Evolutionary conservation across 225 moss, liverwort and hornwort genomes (phyloP).

Genomic region (Rhytidiadelphus loreus): DNA sequence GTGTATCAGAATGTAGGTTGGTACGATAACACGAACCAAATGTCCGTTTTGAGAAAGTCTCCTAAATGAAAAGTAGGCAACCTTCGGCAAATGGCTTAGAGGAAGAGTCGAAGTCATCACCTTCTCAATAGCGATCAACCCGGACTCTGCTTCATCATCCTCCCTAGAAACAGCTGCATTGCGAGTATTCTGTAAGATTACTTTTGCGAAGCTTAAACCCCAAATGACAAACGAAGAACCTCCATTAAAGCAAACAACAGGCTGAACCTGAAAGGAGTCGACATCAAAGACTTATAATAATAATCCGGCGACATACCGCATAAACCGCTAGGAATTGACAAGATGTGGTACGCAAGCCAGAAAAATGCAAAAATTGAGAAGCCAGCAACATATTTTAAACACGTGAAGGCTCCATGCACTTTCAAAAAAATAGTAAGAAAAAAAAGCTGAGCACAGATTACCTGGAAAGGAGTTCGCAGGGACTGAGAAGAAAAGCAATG

Average conservation of each 20-base stretch:
- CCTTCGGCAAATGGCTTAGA: neutral
- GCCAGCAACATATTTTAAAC: neutral
- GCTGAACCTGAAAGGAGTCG: neutral
- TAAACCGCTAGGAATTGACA: neutral
- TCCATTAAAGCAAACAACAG: neutral
- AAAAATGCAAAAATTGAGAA: neutral
- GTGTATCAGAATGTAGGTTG: neutral
- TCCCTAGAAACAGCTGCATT: constrained; percentile 1
- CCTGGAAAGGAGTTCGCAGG: constrained; percentile 5
- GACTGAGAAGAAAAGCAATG: constrained; percentile 32
- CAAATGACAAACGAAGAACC: neutral
- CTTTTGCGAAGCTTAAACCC: neutral
- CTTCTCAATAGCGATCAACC: constrained; percentile 23
- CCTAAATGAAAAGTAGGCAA: neutral
- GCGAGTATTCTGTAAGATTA: neutral
- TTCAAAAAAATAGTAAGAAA: neutral
- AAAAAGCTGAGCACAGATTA: neutral
- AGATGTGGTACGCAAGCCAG: neutral
- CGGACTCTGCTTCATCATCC: neutral
- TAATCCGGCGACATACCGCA: neutral
- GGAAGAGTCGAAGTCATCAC: neutral
- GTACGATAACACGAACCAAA: neutral
- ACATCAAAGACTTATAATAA: neutral
- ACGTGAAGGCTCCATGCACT: neutral
- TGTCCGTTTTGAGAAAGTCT: neutral